A percentile compares a stretch with the other conserved stretches of the same genome.
These are phyloP conservation scores for Gymnopilus dilepis DNA, from an alignment of 768 basidiomycete species.

Conservation along the genomic window DNA sequence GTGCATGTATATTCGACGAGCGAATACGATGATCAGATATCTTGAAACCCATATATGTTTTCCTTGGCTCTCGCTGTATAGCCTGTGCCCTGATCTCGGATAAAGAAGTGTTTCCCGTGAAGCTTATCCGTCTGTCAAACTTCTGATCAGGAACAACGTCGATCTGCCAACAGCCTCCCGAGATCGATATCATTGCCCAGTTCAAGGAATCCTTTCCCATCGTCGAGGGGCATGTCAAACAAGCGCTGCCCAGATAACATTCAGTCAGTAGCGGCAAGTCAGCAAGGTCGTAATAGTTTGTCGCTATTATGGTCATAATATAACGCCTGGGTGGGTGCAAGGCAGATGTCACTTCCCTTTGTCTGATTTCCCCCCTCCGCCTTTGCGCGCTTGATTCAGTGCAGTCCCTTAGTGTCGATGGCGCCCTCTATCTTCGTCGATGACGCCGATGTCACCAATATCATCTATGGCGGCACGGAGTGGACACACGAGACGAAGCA, in stretches of 20 bases:
- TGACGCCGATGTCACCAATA: background rate
- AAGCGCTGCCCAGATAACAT: background rate
- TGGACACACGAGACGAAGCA: slow-evolving; percentile 4
- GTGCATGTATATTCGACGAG: no score
- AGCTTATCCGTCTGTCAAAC: no score
- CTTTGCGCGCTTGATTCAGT: background rate
- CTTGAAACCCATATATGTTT: no score
- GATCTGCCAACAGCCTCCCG: background rate
- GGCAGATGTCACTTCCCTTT: background rate
- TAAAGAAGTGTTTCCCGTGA: no score
- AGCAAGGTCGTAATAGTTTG: background rate
- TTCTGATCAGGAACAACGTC: background rate
- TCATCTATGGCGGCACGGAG: slow-evolving; percentile 1
- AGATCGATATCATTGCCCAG: background rate
- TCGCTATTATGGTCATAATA: background rate
- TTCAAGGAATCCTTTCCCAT: background rate
- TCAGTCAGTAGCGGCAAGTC: no score
- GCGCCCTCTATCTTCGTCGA: background rate
- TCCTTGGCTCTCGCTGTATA: no score
- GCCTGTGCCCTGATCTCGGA: no score
- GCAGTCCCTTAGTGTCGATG: no score
- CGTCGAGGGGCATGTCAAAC: background rate
- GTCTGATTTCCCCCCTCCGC: no score
- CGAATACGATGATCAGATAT: no score
- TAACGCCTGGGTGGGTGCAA: no score